A percentile compares a stretch with the other conserved stretches of the same genome.
These are phyloP conservation scores for Zymoseptoria tritici DNA, from an alignment of 2,329 filamentous ascomycete species.

Conservation along the genomic window DNA sequence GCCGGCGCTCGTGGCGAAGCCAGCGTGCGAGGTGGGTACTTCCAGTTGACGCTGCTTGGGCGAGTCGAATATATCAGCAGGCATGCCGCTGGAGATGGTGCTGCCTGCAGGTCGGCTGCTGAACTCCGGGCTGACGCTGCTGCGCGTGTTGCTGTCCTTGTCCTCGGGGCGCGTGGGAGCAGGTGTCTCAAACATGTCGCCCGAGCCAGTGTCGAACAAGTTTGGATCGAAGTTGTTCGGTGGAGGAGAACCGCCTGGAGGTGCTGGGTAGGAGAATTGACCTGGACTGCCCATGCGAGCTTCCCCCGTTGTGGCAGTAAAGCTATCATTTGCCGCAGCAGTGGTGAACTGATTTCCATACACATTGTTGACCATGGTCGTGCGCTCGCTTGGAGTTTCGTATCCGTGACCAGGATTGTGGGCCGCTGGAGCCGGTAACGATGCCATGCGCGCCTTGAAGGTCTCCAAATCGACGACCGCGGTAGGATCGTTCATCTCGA, in stretches of 20 bases:
- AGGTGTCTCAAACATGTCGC: slow-evolving; percentile 24
- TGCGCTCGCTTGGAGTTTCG: slow-evolving; percentile 15
- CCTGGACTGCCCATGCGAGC: slow-evolving; percentile 24
- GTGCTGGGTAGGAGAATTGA: slow-evolving; percentile 16
- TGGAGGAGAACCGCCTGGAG: slow-evolving; percentile 13
- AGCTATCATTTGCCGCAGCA: slow-evolving; percentile 10
- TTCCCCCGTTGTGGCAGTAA: slow-evolving; percentile 7
- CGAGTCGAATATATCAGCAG: slow-evolving; percentile 26
- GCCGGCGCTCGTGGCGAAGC: slow-evolving; percentile 18
- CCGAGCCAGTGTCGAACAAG: slow-evolving; percentile 17
- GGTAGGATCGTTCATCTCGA: slow-evolving; percentile 15
- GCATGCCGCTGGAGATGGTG: slow-evolving; percentile 16
- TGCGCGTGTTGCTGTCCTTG: slow-evolving; percentile 6
- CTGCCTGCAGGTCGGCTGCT: slow-evolving; percentile 2
- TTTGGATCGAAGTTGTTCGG: slow-evolving; percentile 20
- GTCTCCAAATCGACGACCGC: slow-evolving; percentile 14
- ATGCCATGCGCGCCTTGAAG: slow-evolving; percentile 18
- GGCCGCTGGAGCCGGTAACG: slow-evolving; percentile 18
- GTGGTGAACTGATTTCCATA: slow-evolving; percentile 24
- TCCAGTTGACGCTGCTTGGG: slow-evolving; percentile 19
- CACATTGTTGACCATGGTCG: slow-evolving; percentile 12
- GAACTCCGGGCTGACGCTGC: slow-evolving; percentile 11
- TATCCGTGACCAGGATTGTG: slow-evolving; percentile 13
- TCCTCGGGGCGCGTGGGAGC: slow-evolving; percentile 6
- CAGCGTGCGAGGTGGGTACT: slow-evolving; percentile 6